These are phyloP conservation scores for Symbiodinium natans DNA, from an alignment of 73 alveolate genomes.

Conservation along the genomic window DNA sequence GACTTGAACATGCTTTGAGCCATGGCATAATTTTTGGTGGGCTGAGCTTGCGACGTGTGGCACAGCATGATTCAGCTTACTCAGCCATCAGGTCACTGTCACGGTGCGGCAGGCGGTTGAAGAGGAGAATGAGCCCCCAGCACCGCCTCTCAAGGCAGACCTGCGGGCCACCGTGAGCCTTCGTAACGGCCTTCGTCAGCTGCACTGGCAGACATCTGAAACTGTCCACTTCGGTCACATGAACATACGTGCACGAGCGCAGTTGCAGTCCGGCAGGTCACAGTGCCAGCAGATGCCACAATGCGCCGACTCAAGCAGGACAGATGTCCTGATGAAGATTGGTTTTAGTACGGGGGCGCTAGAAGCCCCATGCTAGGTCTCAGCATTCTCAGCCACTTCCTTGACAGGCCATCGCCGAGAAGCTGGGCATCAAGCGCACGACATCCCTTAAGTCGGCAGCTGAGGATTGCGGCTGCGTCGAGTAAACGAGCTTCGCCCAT, in stretches of 20 bases:
- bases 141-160: constrained; percentile 39
- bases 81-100: constrained; percentile 27
- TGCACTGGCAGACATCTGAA: too few relatives aligned
- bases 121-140: constrained; percentile 59
- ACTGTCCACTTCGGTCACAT: too few relatives aligned
- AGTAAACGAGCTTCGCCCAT: too few relatives aligned
- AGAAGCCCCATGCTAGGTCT: too few relatives aligned
- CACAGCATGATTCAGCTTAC: too few relatives aligned
- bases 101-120: constrained; percentile 77
- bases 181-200: too few relatives aligned
- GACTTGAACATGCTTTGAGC: too few relatives aligned
- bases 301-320: constrained; percentile 85
- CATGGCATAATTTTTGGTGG: too few relatives aligned
- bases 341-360: too few relatives aligned
- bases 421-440: constrained; percentile 76
- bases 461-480: background rate
- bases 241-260: too few relatives aligned
- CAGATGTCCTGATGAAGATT: background rate
- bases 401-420: constrained; percentile 48
- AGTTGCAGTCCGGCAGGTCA: background rate
- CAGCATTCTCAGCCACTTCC: background rate
- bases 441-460: constrained; percentile 16
- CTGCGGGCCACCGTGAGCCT: too few relatives aligned
- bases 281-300: constrained; percentile 68
- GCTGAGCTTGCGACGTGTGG: too few relatives aligned